Evolutionary conservation across 768 basidiomycete species (phyloP).

Genomic region (Amanita phalloides): DNA sequence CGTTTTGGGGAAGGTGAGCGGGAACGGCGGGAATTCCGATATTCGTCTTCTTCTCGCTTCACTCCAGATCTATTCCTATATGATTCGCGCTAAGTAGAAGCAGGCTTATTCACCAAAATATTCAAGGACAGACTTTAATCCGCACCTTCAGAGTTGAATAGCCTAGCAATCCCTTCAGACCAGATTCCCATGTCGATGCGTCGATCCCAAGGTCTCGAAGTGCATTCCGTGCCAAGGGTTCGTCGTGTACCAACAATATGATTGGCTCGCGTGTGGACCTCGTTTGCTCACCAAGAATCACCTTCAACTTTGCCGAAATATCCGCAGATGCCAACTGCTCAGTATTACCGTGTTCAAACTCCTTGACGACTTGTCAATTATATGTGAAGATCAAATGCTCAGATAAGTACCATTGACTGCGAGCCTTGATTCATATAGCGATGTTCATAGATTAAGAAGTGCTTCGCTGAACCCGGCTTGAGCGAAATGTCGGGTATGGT

Average conservation of each 20-base stretch:
- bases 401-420: slow-evolving; percentile 4
- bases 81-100: background rate
- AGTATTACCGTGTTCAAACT: slow-evolving; percentile 19
- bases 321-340: slow-evolving; percentile 10
- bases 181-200: slow-evolving; percentile 26
- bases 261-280: slow-evolving; percentile 18
- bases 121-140: background rate
- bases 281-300: slow-evolving; percentile 14
- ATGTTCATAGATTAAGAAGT: slow-evolving; percentile 14
- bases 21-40: slow-evolving; percentile 8
- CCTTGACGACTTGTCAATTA: slow-evolving; percentile 9
- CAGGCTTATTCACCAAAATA: background rate
- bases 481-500: slow-evolving; percentile 11
- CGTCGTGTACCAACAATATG: slow-evolving; percentile 37
- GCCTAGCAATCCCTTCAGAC: slow-evolving; percentile 21
- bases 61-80: background rate
- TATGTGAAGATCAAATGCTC: background rate
- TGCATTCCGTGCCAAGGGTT: slow-evolving; percentile 25
- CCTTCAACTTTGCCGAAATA: slow-evolving; percentile 10
- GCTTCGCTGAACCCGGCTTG: slow-evolving; percentile 11
- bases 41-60: background rate
- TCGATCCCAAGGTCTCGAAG: slow-evolving; percentile 31
- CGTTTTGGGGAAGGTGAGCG: slow-evolving; percentile 10
- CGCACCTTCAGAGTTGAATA: slow-evolving; percentile 11
- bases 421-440: slow-evolving; percentile 10